Conservation (phyloP, 2,329 filamentous ascomycete genomes). For the Microascus cirrosus region DNA sequence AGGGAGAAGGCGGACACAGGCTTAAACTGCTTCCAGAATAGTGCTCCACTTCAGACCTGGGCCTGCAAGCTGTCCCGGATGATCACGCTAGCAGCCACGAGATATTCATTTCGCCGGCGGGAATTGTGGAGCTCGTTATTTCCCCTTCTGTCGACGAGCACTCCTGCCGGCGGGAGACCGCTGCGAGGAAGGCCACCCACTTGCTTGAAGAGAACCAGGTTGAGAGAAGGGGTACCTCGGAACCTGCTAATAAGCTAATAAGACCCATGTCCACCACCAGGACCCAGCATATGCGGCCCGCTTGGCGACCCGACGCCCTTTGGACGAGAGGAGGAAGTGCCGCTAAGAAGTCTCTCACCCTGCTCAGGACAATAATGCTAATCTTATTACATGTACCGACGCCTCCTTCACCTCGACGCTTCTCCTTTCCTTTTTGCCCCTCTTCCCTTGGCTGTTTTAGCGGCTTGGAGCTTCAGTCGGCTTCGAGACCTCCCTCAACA, state of each 20-base stretch:
- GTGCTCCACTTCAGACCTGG: neutral
- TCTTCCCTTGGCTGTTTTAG: neutral
- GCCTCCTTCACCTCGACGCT: neutral
- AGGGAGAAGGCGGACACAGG: neutral
- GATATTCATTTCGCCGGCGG: neutral
- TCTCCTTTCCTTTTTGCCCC: neutral
- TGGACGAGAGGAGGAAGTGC: no score
- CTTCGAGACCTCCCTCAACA: neutral
- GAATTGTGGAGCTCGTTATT: neutral
- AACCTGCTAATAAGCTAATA: neutral
- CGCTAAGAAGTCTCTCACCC: neutral
- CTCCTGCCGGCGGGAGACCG: no score
- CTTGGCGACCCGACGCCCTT: constrained; percentile 1
- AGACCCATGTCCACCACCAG: neutral
- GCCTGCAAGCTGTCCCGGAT: neutral
- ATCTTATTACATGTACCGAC: neutral
- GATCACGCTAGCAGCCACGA: neutral
- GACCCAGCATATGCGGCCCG: neutral
- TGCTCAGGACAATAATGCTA: neutral
- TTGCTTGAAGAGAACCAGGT: neutral
- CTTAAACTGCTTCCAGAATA: neutral
- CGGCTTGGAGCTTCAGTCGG: neutral
- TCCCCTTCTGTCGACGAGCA: no score
- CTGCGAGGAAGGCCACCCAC: no score
- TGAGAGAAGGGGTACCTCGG: neutral